phyloP scores from a whole-genome alignment of 495 filamentous ascomycete species.

The Aspergillus avenaceus region DNA sequence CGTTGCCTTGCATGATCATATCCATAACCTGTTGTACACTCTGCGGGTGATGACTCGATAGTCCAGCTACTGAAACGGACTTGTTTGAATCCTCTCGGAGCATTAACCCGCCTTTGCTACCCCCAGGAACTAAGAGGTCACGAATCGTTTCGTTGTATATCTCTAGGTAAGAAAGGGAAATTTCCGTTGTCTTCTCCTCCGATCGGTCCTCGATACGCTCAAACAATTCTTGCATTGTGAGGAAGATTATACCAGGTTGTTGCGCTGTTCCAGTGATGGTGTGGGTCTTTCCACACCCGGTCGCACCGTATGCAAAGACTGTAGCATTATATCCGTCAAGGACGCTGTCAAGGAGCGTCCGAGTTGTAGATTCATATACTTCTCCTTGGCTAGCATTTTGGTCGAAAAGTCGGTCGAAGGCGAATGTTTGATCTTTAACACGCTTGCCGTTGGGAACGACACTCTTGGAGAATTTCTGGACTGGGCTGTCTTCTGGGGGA shows the following conservation, averaged over 20 bases:
- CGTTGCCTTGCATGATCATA: constrained; percentile 95
- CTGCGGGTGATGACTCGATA: constrained; percentile 87
- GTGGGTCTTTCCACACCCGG: constrained; percentile 97
- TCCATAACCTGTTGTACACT: constrained; percentile 96
- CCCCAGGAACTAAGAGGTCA: constrained; percentile 83
- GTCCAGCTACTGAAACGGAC: constrained; percentile 84
- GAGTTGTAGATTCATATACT: constrained; percentile 93
- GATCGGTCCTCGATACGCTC: constrained; percentile 85
- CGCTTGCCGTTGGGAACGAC: constrained; percentile 83
- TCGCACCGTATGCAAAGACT: constrained; percentile 97
- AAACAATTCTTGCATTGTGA: constrained; percentile 98
- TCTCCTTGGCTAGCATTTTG: constrained; percentile 90
- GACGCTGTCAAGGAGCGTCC: constrained; percentile 84
- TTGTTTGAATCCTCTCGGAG: constrained; percentile 93
- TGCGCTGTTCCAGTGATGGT: constrained; percentile 94
- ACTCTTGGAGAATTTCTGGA: constrained; percentile 83
- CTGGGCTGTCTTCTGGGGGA: constrained; percentile 91
- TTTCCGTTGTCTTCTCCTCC: constrained; percentile 80
- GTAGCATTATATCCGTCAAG: constrained; percentile 98
- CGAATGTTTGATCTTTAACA: constrained; percentile 97
- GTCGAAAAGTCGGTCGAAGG: constrained; percentile 95
- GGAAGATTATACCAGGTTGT: constrained; percentile 94
- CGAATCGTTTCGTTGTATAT: constrained; percentile 99
- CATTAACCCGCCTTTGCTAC: constrained; percentile 83
- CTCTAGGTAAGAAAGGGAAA: constrained; percentile 93